phyloP scores from a whole-genome alignment of 2,329 filamentous ascomycete species.

The Capronia americana region DNA sequence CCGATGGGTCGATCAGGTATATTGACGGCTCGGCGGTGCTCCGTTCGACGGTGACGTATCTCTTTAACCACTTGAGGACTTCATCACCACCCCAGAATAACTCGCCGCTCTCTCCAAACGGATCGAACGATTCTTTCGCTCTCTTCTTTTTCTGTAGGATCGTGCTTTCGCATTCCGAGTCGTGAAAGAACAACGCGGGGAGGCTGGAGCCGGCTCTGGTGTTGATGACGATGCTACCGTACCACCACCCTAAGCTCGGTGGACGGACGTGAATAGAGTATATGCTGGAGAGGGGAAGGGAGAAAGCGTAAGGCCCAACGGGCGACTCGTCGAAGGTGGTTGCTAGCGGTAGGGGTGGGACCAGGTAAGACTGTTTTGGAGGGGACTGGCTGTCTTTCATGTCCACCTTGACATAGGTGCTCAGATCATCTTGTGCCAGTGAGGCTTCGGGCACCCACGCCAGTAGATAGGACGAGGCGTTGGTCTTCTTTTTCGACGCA shows the following conservation, averaged over 20 bases:
- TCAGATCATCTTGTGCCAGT: slow-evolving; percentile 77
- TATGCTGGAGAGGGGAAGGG: slow-evolving; percentile 85
- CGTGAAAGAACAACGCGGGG: slow-evolving; percentile 95
- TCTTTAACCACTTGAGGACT: slow-evolving; percentile 85
- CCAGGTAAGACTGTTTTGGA: slow-evolving; percentile 85
- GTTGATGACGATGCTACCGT: slow-evolving; percentile 93
- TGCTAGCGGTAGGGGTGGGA: slow-evolving; percentile 86
- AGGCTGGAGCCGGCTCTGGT: slow-evolving; percentile 89
- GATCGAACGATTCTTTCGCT: slow-evolving; percentile 84
- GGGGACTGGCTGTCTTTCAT: slow-evolving; percentile 79
- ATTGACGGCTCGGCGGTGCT: slow-evolving; percentile 87
- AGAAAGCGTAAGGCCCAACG: slow-evolving; percentile 84
- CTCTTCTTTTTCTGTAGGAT: slow-evolving; percentile 91
- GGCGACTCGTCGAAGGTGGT: slow-evolving; percentile 71
- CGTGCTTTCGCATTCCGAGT: slow-evolving; percentile 94
- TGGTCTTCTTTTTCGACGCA: slow-evolving; percentile 46
- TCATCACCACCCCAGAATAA: slow-evolving; percentile 99
- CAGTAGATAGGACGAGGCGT: slow-evolving; percentile 74
- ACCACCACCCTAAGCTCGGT: slow-evolving; percentile 97
- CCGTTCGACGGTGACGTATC: slow-evolving; percentile 82
- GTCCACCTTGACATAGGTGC: slow-evolving; percentile 95
- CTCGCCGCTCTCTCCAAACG: slow-evolving; percentile 81
- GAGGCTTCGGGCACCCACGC: slow-evolving; percentile 93
- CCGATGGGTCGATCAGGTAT: slow-evolving; percentile 85
- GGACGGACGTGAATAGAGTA: slow-evolving; percentile 90